Evolutionary conservation across 2,329 filamentous ascomycete species (phyloP), one percentile per base, ranked within the genome.

Genomic region (Dactylonectria estremocensis): DNA sequence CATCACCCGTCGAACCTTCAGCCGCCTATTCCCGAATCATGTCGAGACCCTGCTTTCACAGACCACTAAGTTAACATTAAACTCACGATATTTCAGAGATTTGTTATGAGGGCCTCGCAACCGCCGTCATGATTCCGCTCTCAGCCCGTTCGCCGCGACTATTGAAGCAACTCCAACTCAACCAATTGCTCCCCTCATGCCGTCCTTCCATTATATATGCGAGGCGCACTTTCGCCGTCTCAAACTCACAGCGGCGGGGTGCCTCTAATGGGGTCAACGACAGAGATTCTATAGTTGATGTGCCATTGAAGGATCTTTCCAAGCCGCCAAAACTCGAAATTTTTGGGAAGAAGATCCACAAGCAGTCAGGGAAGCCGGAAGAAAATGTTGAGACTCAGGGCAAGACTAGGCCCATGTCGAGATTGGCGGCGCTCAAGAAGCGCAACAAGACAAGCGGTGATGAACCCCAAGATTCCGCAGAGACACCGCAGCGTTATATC

Each of bases 401-500:
- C 20, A 65, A 57, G 6, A 31, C 45, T 4, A 74, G 61, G 28
- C 52, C 61, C 16, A 52, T 46, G 1, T 75, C 74, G 1, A 70
- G 74, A n/a, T 22, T 76, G 13, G 66, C 74, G 2, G 67, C 74
- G n/a, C 61, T 77, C 8, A 77, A 76, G 61, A 73, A 76, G 33
- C 66, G 68, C 33, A 61, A 58, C 13, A 58, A 28, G 31, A 20
- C 28, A 6, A 62, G 43, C 13, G 54, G 35, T 7, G 16, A 43
- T 6, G 33, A 53, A 16, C 16, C 63, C 14, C 18, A 11, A 22
- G 69, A 63, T 16, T 52, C 55, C 13, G 31, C 45, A 37, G 67
- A 60, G 20, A 11, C 61, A 6, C 35, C 53, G 1, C 69, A 76
- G 22, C 77, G 71, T 52, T 76, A 72, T 49, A 79, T 82, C 58